Base-by-base conservation (phyloP, 345 rosid species). In the Euphorbia pulcherrima region DNA sequence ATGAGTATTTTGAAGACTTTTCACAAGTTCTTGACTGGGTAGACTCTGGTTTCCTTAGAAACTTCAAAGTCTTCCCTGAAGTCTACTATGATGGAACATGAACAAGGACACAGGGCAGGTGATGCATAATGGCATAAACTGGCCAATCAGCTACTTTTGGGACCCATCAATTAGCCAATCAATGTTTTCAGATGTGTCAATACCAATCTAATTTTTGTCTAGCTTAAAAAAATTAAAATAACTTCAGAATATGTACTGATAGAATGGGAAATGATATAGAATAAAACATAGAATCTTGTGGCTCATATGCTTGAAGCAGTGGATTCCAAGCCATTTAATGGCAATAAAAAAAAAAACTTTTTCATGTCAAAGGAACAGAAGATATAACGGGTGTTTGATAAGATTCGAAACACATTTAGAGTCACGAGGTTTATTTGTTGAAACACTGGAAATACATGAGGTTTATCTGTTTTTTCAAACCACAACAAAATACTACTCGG, bases 81-180 rank as follows among this genome's bases (percentile, higher is more conserved):
- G 59, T 16, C 59, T 14, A 2, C 64, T 4, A 17, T 1, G n/a
- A 18, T 33, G 6, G 64, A 18, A 26, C 13, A 35, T 37, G 29
- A 60, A 20, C 18, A 37, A 2, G 39, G 47, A 21, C 13, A 24
- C 21, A 44, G n/a, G 14, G 39, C 11, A 16, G 37, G 20, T 66
- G 69, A 66, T 37, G 69, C 5, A 35, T 14, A 9, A 37, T 33
- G 12, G 0, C 7, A 13, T 0, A 16, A 21, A 14, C 37, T 66
- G 47, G 69, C 60, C 70, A 67, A 55, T 67, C 60, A 67, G 52
- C 40, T 26, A 26, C 4, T 5, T 8, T n/a, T 37, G 26, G 54
- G 61, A 67, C 62, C 39, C 48, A 24, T 26, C 62, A 40, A 55
- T 67, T 54, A 55, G 52, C 70, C 53, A 67, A 67, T 67, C 40